Conservation (phyloP, 2,329 filamentous ascomycete species). For the Teratosphaeria pseudoeucalypti region DNA sequence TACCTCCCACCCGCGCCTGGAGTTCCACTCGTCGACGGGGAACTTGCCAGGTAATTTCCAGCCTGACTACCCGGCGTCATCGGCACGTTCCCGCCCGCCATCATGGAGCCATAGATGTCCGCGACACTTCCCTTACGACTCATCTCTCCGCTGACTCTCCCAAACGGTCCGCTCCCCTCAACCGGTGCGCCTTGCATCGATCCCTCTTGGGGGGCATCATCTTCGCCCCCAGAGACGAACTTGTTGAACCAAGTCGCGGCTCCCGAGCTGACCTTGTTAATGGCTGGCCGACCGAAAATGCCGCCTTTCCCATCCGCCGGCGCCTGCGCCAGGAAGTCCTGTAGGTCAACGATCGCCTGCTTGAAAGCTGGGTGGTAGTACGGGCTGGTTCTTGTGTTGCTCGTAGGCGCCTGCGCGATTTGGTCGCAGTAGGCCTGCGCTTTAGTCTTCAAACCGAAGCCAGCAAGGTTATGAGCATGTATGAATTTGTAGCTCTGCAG, state of each 20-base stretch:
- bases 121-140: conserved; percentile 54
- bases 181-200: conserved; percentile 19
- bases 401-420: conserved; percentile 63
- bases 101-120: conserved; percentile 59
- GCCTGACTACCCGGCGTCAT: conserved; percentile 1
- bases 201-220: conserved; percentile 52
- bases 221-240: conserved; percentile 78
- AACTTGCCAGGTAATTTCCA: conserved; percentile 2
- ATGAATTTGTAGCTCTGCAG: conserved; percentile 85
- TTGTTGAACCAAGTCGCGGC: conserved; percentile 92
- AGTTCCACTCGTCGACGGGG: conserved; percentile 10
- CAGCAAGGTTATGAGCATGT: conserved; percentile 73
- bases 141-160: conserved; percentile 62
- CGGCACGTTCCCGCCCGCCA: conserved; percentile 22
- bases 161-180: conserved; percentile 42
- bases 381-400: conserved; percentile 71
- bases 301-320: conserved; percentile 52
- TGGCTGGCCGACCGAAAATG: conserved; percentile 90
- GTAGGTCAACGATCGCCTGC: conserved; percentile 69
- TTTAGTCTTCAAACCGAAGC: conserved; percentile 70
- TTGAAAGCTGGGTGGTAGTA: conserved; percentile 76
- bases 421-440: conserved; percentile 86
- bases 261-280: conserved; percentile 87
- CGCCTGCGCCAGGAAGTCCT: conserved; percentile 71
- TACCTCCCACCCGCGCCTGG: conserved; percentile 3